Base-by-base conservation (phyloP, 805 yeast genomes). In the Scheffersomyces lignosus region DNA sequence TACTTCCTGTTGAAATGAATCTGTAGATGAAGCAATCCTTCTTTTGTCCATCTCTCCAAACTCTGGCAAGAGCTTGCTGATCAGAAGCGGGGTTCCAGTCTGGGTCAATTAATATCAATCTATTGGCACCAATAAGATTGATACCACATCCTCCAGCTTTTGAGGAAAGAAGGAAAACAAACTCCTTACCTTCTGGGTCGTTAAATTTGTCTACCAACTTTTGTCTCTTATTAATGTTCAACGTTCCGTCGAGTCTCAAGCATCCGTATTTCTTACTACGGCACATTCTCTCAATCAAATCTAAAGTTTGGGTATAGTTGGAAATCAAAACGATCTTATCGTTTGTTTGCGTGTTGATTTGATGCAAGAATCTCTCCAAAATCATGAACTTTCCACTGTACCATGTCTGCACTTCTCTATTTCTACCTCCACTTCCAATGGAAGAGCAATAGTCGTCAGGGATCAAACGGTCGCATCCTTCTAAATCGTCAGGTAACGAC, bases 91-190 rank as follows among this genome's bases (percentile, higher is more conserved):
- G 99, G 54, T 91, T 91, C 99, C 99, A 93, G 58, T 93, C 99
- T 0, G 82, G 82, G 57, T 93, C 99, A 55, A 93, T 71, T 32
- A 93, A 66, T 15, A 93, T 78, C 44, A 93, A 69, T 44, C 99
- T 73, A 48, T 93, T 93, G 2, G 98, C 99, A 9, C 99, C 99
- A 52, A 93, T 91, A 51, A 93, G 74, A 58, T 93, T 93, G 52
- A 93, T 87, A 64, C 99, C 99, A 70, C 99, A 93, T 1, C 99
- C 99, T 51, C 99, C 99, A 1, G 99, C 99, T 60, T 93, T 93
- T 5, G 96, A 87, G 56, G 96, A 87, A 35, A 93, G 68, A 41
- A 93, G 69, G 51, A 93, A 93, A 2, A 93, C 80, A 58, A 91
- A 93, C 47, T 90, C 97, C 1, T 80, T 72, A 2, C 89, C 85